Base-by-base conservation (phyloP, 2,329 filamentous ascomycete genomes). In the Ophiocordyceps sinensis region DNA sequence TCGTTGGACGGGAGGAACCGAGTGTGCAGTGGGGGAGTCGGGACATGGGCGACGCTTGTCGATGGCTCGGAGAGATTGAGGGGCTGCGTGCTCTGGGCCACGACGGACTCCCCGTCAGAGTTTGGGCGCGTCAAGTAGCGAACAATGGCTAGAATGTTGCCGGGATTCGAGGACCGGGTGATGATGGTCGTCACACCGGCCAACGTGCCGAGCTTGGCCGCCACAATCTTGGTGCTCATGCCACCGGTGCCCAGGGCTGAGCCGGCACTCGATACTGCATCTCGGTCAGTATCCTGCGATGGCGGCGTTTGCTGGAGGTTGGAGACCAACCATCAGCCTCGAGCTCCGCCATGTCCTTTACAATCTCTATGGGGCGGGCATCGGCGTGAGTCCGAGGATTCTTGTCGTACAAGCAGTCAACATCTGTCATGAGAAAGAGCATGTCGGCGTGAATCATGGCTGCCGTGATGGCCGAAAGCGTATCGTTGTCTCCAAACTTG, bases 401-500 rank as follows among this genome's bases (percentile, higher is more conserved):
- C 62, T 89, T 91, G 61, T 94, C 87, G 61, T 98, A 98, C 12
- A 98, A 70, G 57, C 89, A 95, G 58, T 98, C 91, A 38, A 98
- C 91, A 56, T 98, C 91, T 1, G 91, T 98, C 91, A 98, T 96
- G 47, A 98, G 73, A 63, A 98, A 98, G 10, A 98, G 72, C 53
- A 94, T 85, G 55, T 98, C 88, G 39, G 91, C 91, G 54, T 94
- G 86, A 17, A 96, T 85, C 87, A 96, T 96, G 49, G 84, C 91
- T 1, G 91, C 86, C 0, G 91, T 94, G 51, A 98, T 95, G 43
- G 91, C 91, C 12, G 87, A 94, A 37, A 98, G 70, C 2, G 91
- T 98, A 61, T 98, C 91, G 53, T 98, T 98, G 68, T 98, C 91
- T 50, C 91, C 91, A 57, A 98, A 98, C 68, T 96, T 96, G 66